Evolutionary conservation across 2,329 filamentous ascomycete genomes (phyloP).

Genomic region (Diplodia sapinea): DNA sequence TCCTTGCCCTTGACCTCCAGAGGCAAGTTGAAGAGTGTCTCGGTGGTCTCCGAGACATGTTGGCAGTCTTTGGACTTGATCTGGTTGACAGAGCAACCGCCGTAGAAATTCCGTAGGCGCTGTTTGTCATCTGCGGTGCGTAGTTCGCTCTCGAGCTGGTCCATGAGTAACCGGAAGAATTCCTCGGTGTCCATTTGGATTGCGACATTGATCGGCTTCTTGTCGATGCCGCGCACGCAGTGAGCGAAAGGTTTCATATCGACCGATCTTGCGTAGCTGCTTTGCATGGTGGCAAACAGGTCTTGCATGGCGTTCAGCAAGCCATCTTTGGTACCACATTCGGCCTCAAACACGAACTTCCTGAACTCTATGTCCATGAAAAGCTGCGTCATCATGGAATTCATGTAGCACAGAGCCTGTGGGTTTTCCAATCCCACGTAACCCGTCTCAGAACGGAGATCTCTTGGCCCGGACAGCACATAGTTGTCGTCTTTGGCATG

Average conservation of each 20-base stretch:
- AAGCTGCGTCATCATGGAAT: slow-evolving; percentile 90
- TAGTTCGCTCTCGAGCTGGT: slow-evolving; percentile 87
- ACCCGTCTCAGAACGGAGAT: slow-evolving; percentile 76
- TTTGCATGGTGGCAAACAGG: slow-evolving; percentile 85
- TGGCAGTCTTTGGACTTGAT: slow-evolving; percentile 93
- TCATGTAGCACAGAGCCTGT: slow-evolving; percentile 96
- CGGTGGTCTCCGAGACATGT: slow-evolving; percentile 88
- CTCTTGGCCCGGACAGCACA: slow-evolving; percentile 66
- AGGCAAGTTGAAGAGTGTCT: slow-evolving; percentile 92
- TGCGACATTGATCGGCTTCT: slow-evolving; percentile 80
- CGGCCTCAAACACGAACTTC: slow-evolving; percentile 71
- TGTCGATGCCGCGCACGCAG: slow-evolving; percentile 82
- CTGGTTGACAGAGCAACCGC: slow-evolving; percentile 90
- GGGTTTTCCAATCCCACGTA: slow-evolving; percentile 92
- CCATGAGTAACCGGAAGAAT: slow-evolving; percentile 93
- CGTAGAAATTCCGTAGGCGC: slow-evolving; percentile 81
- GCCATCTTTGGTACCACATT: slow-evolving; percentile 60
- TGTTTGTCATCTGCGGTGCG: slow-evolving; percentile 70
- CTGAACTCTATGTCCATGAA: slow-evolving; percentile 95
- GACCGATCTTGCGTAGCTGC: slow-evolving; percentile 73
- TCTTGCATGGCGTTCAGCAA: slow-evolving; percentile 79
- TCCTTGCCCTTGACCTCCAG: slow-evolving; percentile 95
- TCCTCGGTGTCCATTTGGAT: slow-evolving; percentile 98
- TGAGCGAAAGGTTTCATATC: slow-evolving; percentile 75
- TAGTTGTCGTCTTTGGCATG: slow-evolving; percentile 55